Base-by-base conservation (phyloP, 1,284 basidiomycete species). In the Tremellales sp. region DNA sequence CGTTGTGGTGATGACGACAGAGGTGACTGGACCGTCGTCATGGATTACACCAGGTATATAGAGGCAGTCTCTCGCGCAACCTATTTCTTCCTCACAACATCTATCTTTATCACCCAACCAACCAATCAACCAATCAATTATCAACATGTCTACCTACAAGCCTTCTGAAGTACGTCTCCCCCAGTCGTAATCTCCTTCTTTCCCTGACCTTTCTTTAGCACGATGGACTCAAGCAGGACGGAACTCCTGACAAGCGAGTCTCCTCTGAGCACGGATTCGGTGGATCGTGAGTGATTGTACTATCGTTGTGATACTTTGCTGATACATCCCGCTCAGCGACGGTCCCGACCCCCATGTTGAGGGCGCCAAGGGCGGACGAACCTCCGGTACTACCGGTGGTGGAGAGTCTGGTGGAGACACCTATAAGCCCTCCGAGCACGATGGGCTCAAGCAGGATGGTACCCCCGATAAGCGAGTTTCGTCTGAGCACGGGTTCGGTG, bases 261-360 rank as follows among this genome's bases (percentile, higher is more conserved):
- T 66, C 62, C 47, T 63, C 61, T 40, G 68, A 72, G 56, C 70
- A 72, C 61, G 70, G 70, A 38, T 70, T 72, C 57, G 66, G 63
- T 33, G 63, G 65, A 40, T 59, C 56, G 41, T 56, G 34, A 45
- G 54, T 51, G 18, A 12, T 19, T 25, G 19, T 46, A 31, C 29
- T 10, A 31, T 31, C 16, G 29, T 31, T 24, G 47, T 18, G 19
- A 39, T 24, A 13, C 9, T 16, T n/a, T 26, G 1, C 33, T 10
- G 9, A 28, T 13, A n/a, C 24, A 29, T 19, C 22, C 38, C 36
- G 31, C 7, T 22, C 38, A 53, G 50, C 40, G 61, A 68, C 46
- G 62, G 65, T 40, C 65, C 65, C 39, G 65, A 68, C 54, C 65
- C 65, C 22, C 60, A 63, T 54, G 63, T 63, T 28, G 63, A 66